A percentile compares a stretch with the other conserved stretches of the same genome.
These are phyloP conservation scores for Zanthoxylum bungeanum DNA, from an alignment of 345 rosid genomes.

Conservation along the genomic window DNA sequence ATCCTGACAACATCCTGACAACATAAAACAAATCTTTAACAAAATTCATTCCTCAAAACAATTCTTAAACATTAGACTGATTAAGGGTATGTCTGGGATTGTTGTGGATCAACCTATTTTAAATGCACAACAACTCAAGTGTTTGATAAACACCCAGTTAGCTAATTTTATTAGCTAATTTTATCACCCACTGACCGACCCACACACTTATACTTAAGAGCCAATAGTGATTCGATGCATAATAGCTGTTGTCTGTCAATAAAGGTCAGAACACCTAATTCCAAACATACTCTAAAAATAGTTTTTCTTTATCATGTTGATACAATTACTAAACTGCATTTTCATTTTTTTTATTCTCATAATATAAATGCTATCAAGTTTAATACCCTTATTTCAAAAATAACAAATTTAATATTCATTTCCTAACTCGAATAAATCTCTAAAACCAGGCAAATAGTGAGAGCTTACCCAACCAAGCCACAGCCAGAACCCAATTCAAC, in stretches of 20 bases:
- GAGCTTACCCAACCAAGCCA: conserved; percentile 84
- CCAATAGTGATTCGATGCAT: neutral
- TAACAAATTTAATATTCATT: neutral
- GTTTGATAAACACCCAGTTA: neutral
- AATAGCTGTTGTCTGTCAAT: no score
- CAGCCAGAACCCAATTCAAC: conserved; percentile 91
- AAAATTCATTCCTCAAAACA: no score
- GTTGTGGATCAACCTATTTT: neutral
- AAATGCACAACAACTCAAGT: neutral
- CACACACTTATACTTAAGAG: neutral
- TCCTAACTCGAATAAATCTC: neutral
- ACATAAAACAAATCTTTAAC: no score
- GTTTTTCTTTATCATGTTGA: neutral
- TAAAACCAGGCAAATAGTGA: neutral
- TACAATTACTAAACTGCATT: neutral
- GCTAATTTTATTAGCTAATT: no score
- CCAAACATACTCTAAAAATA: no score
- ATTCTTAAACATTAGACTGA: neutral
- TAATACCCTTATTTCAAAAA: neutral
- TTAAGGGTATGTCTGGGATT: neutral
- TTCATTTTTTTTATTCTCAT: neutral
- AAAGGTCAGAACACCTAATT: no score
- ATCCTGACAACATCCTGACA: no score
- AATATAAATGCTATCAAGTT: neutral
- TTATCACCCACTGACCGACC: neutral